A percentile compares a stretch with the other conserved stretches of the same genome.
These are phyloP conservation scores for Saccharomyces mikatae DNA, from an alignment of 805 yeast genomes.

Conservation along the genomic window DNA sequence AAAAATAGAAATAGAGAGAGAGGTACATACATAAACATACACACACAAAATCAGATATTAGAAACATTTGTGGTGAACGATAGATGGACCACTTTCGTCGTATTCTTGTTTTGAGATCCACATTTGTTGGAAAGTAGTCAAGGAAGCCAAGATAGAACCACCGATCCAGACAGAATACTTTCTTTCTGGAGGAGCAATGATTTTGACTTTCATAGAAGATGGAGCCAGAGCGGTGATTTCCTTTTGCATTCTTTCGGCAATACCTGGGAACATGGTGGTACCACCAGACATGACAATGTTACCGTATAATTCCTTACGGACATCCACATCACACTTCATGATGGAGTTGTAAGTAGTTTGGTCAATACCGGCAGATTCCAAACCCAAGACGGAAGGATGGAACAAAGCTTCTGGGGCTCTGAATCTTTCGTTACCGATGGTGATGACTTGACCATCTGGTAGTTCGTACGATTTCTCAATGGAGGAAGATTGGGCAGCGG, in stretches of 20 bases:
- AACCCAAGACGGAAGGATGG: constrained; percentile 88
- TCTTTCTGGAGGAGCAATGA: constrained; percentile 98
- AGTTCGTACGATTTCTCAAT: constrained; percentile 98
- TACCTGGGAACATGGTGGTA: constrained; percentile 99
- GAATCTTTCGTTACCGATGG: constrained; percentile 99
- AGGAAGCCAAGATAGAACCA: constrained; percentile 97
- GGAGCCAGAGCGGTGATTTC: constrained; percentile 99
- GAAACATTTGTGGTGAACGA: constrained; percentile 60
- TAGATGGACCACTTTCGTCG: constrained; percentile 99
- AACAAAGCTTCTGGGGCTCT: constrained; percentile 99
- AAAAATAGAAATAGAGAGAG: neutral
- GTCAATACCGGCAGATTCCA: constrained; percentile 98
- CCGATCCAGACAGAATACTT: constrained; percentile 99
- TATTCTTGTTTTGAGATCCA: constrained; percentile 99
- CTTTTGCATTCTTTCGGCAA: constrained; percentile 99
- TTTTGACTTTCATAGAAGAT: constrained; percentile 98
- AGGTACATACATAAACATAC: neutral
- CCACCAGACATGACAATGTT: constrained; percentile 99
- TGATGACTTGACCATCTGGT: constrained; percentile 99
- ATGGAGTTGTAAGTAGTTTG: constrained; percentile 72
- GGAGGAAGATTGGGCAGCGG: constrained; percentile 95
- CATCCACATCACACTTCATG: constrained; percentile 98
- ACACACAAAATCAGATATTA: constrained; percentile 18
- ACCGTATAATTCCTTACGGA: constrained; percentile 97
- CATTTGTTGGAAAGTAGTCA: constrained; percentile 99